These are phyloP conservation scores for Cyclotella baltica DNA, from an alignment of 108 stramenopile genomes.

Conservation along the genomic window DNA sequence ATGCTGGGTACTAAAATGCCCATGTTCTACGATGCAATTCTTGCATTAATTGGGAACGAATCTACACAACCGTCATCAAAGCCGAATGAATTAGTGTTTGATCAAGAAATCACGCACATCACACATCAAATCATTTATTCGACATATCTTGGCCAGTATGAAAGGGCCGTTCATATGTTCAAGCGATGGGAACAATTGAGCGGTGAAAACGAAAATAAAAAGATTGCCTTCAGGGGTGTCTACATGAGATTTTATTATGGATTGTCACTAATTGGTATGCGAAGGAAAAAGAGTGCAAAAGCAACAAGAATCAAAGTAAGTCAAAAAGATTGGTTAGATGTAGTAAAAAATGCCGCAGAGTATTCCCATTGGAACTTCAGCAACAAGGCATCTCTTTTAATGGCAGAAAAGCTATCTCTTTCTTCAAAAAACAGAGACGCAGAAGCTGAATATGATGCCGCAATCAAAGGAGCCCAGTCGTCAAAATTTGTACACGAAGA, in stretches of 20 bases:
- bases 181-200: slow-evolving; percentile 12
- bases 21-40: slow-evolving; percentile 24
- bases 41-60: slow-evolving; percentile 31
- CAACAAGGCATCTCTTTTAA: slow-evolving; percentile 9
- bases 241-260: too few species aligned
- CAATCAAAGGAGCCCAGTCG: slow-evolving; percentile 15
- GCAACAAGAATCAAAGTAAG: background rate
- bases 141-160: slow-evolving; percentile 7
- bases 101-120: background rate
- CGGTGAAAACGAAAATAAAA: too few species aligned
- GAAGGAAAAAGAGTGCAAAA: too few species aligned
- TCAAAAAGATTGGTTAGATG: background rate
- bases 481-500: slow-evolving; percentile 31
- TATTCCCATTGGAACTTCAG: slow-evolving; percentile 1
- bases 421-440: slow-evolving; percentile 7
- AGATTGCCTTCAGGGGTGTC: too few species aligned
- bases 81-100: background rate
- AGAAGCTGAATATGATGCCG: background rate
- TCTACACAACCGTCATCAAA: background rate
- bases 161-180: background rate
- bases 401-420: too few species aligned
- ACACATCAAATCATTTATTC: background rate
- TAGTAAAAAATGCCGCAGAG: background rate
- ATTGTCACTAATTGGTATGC: too few species aligned
- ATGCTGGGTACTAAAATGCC: background rate